Evolutionary conservation across 257 asterid genomes (phyloP).

Genomic region (Przewalskia tangutica): DNA sequence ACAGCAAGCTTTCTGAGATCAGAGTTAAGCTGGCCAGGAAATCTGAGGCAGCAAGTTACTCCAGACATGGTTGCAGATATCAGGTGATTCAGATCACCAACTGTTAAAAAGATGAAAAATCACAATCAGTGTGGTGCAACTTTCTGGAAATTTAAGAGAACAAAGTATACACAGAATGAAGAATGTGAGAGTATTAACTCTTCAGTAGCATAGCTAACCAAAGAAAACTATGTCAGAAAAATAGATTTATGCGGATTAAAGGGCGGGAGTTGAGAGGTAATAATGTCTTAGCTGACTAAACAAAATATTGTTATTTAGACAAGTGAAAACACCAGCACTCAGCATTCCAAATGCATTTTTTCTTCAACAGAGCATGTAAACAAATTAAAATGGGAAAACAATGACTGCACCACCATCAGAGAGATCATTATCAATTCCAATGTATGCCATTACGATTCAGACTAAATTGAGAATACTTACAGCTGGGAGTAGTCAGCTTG

Average conservation of each 20-base stretch:
- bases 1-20: conserved; percentile 41
- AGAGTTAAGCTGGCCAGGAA: conserved; percentile 46
- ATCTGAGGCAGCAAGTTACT: conserved; percentile 44
- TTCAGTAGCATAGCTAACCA: neutral
- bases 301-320: neutral
- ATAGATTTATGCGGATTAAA: neutral
- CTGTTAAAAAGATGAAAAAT: conserved; percentile 8
- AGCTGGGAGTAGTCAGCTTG: conserved; percentile 42
- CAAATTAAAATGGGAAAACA: neutral
- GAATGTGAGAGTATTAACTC: neutral
- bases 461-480: conserved; percentile 14
- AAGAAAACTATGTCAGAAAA: neutral
- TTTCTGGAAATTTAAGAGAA: neutral
- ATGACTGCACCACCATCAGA: neutral
- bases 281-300: neutral
- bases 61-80: conserved; percentile 48
- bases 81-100: conserved; percentile 45
- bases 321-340: neutral
- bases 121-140: neutral
- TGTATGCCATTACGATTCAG: neutral
- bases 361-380: neutral
- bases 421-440: neutral
- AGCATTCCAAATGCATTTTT: neutral
- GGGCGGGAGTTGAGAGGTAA: neutral
- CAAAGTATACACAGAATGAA: neutral